These are phyloP conservation scores for Juglanconis oblonga DNA, from an alignment of 2,329 filamentous ascomycete species.

Conservation along the genomic window DNA sequence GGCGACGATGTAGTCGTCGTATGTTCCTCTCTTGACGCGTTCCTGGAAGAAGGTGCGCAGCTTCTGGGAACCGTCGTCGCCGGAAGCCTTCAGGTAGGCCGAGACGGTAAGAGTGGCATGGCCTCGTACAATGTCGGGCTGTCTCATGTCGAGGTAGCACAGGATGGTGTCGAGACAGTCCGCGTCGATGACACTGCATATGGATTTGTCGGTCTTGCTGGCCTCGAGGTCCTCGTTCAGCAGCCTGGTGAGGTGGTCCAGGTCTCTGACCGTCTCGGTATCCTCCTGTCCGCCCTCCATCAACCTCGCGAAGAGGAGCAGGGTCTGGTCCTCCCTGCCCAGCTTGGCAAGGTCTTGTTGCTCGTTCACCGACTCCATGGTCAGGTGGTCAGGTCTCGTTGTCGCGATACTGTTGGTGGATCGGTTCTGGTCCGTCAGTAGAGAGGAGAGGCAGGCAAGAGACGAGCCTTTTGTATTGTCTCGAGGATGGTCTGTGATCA, in stretches of 20 bases:
- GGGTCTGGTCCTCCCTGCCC: constrained; percentile 60
- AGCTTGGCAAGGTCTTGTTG: constrained; percentile 28
- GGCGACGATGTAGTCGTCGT: constrained; percentile 84
- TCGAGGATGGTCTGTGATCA: neutral
- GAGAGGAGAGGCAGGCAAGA: neutral
- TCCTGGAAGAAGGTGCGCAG: constrained; percentile 73
- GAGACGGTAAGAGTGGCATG: constrained; percentile 81
- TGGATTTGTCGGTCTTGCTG: constrained; percentile 42
- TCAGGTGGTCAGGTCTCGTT: neutral
- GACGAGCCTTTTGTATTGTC: neutral
- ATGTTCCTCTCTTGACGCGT: constrained; percentile 69
- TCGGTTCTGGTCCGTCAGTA: neutral
- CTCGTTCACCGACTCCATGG: constrained; percentile 34
- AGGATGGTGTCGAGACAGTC: constrained; percentile 83
- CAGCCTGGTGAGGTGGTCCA: constrained; percentile 58
- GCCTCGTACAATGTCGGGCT: constrained; percentile 68
- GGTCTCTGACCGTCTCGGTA: constrained; percentile 61
- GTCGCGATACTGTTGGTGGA: neutral
- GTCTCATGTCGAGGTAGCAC: constrained; percentile 80
- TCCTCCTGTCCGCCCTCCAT: constrained; percentile 90
- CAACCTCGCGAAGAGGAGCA: constrained; percentile 78
- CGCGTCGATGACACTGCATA: constrained; percentile 63
- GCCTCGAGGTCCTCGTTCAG: constrained; percentile 52
- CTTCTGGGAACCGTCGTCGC: constrained; percentile 65
- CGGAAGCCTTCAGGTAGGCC: constrained; percentile 76